Percentiles rank a stretch among this genome's conserved stretches.
Evolutionary conservation across 1,284 basidiomycete species (phyloP).

Genomic region (Austroboletus niveus): DNA sequence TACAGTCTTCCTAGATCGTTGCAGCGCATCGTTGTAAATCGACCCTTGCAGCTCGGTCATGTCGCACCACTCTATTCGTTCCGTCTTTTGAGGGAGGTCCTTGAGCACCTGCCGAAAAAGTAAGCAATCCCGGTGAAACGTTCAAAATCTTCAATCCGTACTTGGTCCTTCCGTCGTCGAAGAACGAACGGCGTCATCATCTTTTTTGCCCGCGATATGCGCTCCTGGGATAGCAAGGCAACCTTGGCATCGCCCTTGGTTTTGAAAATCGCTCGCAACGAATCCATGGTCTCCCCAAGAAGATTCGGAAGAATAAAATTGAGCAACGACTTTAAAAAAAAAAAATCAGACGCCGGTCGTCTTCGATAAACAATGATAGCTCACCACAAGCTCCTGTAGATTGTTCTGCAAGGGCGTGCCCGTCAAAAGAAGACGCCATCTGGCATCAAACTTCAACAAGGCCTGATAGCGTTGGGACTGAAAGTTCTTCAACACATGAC

Average conservation of each 20-base stretch:
- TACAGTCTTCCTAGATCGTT: constrained; percentile 82
- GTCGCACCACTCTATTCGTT: constrained; percentile 91
- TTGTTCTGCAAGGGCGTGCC: constrained; percentile 95
- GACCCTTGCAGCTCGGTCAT: constrained; percentile 84
- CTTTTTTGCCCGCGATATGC: constrained; percentile 92
- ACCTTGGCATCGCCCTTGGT: constrained; percentile 87
- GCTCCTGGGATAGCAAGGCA: constrained; percentile 84
- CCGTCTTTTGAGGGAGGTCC: constrained; percentile 90
- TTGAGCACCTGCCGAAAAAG: constrained; percentile 69
- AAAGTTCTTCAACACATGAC: constrained; percentile 95
- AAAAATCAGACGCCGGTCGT: constrained; percentile 7
- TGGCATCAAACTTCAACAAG: constrained; percentile 80
- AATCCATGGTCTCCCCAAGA: constrained; percentile 75
- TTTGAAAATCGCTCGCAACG: constrained; percentile 95
- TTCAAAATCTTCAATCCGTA: constrained; percentile 26
- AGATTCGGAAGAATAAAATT: constrained; percentile 96
- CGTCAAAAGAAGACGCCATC: constrained; percentile 91
- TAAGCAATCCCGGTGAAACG: constrained; percentile 7
- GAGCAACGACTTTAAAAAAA: constrained; percentile 81
- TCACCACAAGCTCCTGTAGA: constrained; percentile 91
- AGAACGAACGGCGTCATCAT: constrained; percentile 99
- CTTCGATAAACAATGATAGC: constrained; percentile 31
- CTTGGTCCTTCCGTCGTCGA: constrained; percentile 91
- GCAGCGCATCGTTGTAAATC: constrained; percentile 85
- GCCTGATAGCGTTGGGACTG: constrained; percentile 93